Base-by-base conservation (phyloP, 345 rosid species). In the Euclidium syriacum region DNA sequence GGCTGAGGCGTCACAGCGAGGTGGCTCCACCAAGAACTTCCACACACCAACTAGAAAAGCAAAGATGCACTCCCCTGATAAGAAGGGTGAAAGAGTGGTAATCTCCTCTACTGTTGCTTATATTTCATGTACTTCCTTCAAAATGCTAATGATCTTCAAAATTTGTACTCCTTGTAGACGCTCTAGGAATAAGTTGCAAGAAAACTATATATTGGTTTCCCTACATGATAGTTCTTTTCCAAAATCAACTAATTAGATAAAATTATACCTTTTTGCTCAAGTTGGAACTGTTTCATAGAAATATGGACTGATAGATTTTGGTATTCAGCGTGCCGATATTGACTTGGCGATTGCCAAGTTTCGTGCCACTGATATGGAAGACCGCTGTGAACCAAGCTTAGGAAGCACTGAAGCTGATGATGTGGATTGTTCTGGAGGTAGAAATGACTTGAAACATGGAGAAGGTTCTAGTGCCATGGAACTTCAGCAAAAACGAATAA, bases 1-100 rank as follows among this genome's bases (percentile, higher is more conserved):
- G 78, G 70, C 95, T 1, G 95, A 78, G 72, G 91, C 91, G 60
- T 81, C 87, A 55, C 91, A 79, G 66, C 80, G 87, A 76, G 87
- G 81, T 39, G 85, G 83, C 29, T 81, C 87, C 48, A 87, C 81
- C 24, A 83, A 81, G 62, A 78, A 73, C 59, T 79, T 84, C 40
- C 77, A 52, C 67, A 81, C 80, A 49, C 84, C 81, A 51, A 83
- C 68, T 30, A 81, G 79, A 66, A 81, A 80, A 75, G 47, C 67
- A 71, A 82, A 75, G 70, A 75, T 69, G 22, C 71, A 73, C 48
- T 85, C 85, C 46, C 80, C 81, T 42, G 72, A 55, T 71, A 72
- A 58, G 55, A 74, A 76, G 71, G 68, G 61, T 59, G 80, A 67
- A 52, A 58, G 61, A 70, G 77, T 78, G 87, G 95, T 87, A 85